Evolutionary conservation across 2,329 filamentous ascomycete species (phyloP).

Genomic region (Penicillium glabrum): DNA sequence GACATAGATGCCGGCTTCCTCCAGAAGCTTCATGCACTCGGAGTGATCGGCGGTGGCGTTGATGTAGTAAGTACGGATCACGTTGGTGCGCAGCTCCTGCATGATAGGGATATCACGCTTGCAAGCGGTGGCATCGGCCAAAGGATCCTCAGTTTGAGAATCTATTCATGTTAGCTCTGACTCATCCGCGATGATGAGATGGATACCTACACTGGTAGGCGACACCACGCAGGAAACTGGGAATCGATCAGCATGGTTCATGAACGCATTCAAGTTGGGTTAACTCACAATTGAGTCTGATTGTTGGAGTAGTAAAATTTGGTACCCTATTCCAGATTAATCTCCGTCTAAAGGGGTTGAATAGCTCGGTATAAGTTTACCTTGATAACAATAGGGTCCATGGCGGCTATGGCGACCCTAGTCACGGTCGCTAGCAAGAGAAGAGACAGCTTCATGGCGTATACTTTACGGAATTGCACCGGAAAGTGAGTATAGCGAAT

Average conservation of each 20-base stretch:
- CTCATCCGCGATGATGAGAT: not conserved
- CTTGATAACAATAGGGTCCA: slow-evolving; percentile 63
- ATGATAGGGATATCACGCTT: slow-evolving; percentile 80
- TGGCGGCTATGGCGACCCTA: slow-evolving; percentile 46
- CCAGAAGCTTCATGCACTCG: slow-evolving; percentile 77
- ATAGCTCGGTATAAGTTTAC: slow-evolving; percentile 35
- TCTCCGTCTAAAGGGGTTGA: not conserved
- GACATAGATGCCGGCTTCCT: slow-evolving; percentile 86
- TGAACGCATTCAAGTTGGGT: slow-evolving; percentile 47
- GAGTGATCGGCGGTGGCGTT: slow-evolving; percentile 74
- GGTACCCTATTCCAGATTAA: slow-evolving; percentile 54
- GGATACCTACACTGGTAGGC: slow-evolving; percentile 71
- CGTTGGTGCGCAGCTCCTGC: slow-evolving; percentile 76
- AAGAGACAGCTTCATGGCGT: slow-evolving; percentile 52
- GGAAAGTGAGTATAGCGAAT: slow-evolving; percentile 13
- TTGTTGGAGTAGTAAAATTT: slow-evolving; percentile 86
- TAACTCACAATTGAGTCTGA: slow-evolving; percentile 64
- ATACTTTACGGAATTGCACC: not conserved
- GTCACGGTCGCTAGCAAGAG: slow-evolving; percentile 52
- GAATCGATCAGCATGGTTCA: slow-evolving; percentile 31
- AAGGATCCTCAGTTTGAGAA: slow-evolving; percentile 59
- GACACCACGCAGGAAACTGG: slow-evolving; percentile 79
- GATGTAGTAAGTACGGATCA: slow-evolving; percentile 88
- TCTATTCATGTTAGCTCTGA: slow-evolving; percentile 31
- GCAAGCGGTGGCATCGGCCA: slow-evolving; percentile 69